These are phyloP conservation scores for Xylaria intraflava DNA, from an alignment of 495 filamentous ascomycete species.

Conservation along the genomic window DNA sequence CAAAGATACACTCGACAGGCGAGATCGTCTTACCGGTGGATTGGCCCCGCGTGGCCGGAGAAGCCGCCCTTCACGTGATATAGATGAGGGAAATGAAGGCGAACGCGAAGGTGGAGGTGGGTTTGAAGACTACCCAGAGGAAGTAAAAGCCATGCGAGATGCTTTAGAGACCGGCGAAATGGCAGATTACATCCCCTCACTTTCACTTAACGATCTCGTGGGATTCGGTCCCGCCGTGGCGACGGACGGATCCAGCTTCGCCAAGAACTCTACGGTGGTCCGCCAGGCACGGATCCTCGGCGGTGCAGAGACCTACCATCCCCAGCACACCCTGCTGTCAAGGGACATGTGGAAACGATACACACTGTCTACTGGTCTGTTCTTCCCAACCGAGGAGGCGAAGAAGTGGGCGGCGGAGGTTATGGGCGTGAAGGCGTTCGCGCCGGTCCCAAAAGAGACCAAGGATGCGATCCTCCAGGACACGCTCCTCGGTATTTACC, in stretches of 20 bases:
- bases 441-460: slow-evolving; percentile 17
- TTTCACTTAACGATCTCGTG: slow-evolving; percentile 12
- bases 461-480: slow-evolving; percentile 34
- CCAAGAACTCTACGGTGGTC: slow-evolving; percentile 14
- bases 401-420: slow-evolving; percentile 3
- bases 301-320: slow-evolving; percentile 15
- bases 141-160: slow-evolving; percentile 13
- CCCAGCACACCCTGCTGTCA: neutral
- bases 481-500: slow-evolving; percentile 38
- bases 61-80: neutral
- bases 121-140: neutral
- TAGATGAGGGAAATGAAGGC: neutral
- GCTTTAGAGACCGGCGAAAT: slow-evolving; percentile 8
- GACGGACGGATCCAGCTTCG: slow-evolving; percentile 8
- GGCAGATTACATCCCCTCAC: slow-evolving; percentile 13
- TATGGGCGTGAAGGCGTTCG: slow-evolving; percentile 12
- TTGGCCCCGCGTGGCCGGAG: neutral
- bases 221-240: slow-evolving; percentile 18
- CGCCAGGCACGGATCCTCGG: slow-evolving; percentile 24
- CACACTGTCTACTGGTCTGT: slow-evolving; percentile 6
- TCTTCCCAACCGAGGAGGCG: slow-evolving; percentile 15
- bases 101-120: neutral
- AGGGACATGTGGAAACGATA: slow-evolving; percentile 2
- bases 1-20: too few relatives aligned
- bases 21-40: too few relatives aligned